phyloP scores from a whole-genome alignment of 2,329 filamentous ascomycete genomes.

The Fusarium subtropicale region DNA sequence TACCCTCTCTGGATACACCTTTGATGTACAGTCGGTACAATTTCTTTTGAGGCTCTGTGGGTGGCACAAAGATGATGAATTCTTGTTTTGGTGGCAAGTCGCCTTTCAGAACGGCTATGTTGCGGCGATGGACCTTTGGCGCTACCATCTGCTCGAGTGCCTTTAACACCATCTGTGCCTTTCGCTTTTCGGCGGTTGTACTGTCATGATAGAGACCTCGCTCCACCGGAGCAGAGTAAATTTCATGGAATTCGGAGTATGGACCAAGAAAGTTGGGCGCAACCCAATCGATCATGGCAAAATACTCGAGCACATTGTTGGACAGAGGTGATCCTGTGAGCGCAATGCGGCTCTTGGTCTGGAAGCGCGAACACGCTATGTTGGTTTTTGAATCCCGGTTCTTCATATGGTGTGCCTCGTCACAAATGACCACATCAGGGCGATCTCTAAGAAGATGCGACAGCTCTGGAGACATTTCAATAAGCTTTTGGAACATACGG shows the following conservation, averaged over 20 bases:
- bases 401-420: slow-evolving; percentile 87
- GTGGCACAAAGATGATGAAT: slow-evolving; percentile 80
- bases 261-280: slow-evolving; percentile 81
- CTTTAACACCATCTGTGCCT: slow-evolving; percentile 73
- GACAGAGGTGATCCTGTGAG: slow-evolving; percentile 88
- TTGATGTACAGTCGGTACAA: slow-evolving; percentile 68
- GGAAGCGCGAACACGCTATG: slow-evolving; percentile 67
- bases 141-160: slow-evolving; percentile 78
- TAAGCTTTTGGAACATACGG: slow-evolving; percentile 67
- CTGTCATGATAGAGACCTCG: slow-evolving; percentile 77
- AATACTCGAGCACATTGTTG: slow-evolving; percentile 87
- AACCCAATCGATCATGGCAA: slow-evolving; percentile 88
- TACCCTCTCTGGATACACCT: slow-evolving; percentile 17
- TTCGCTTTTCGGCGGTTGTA: slow-evolving; percentile 63
- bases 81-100: slow-evolving; percentile 81
- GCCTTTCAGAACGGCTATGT: slow-evolving; percentile 71
- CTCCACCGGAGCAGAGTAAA: slow-evolving; percentile 80
- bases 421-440: slow-evolving; percentile 81
- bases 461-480: slow-evolving; percentile 49
- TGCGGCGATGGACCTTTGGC: slow-evolving; percentile 82
- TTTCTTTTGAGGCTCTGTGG: slow-evolving; percentile 72
- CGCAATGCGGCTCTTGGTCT: slow-evolving; percentile 78
- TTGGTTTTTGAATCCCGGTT: slow-evolving; percentile 68
- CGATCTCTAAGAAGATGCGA: slow-evolving; percentile 65
- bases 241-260: slow-evolving; percentile 72